Conservation (phyloP, 2,329 filamentous ascomycete genomes). For the Exophiala sideris region DNA sequence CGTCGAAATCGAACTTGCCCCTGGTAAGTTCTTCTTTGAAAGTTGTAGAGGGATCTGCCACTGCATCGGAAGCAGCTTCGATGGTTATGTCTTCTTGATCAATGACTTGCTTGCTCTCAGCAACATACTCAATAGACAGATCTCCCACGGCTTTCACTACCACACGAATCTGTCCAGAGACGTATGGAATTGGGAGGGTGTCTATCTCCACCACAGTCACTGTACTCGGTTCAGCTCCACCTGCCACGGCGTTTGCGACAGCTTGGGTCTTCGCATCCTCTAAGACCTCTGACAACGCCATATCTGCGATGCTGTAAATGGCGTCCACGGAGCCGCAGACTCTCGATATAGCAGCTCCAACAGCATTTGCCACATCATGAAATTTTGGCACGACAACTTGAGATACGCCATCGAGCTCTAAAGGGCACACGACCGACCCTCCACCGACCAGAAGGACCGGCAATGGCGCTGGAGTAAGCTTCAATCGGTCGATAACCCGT, state of each 20-base stretch:
- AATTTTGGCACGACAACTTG: constrained; percentile 47
- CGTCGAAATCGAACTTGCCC: constrained; percentile 30
- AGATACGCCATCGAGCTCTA: constrained; percentile 49
- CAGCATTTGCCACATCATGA: constrained; percentile 57
- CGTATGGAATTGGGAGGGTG: constrained; percentile 36
- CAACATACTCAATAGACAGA: constrained; percentile 28
- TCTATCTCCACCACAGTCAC: constrained; percentile 35
- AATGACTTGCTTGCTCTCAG: constrained; percentile 18
- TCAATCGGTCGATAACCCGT: constrained; percentile 54
- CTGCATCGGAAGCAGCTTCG: constrained; percentile 5
- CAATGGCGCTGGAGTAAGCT: constrained; percentile 49
- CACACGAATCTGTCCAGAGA: constrained; percentile 33
- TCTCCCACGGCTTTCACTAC: constrained; percentile 40
- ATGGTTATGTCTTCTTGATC: constrained; percentile 26
- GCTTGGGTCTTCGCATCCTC: constrained; percentile 26
- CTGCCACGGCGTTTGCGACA: constrained; percentile 19
- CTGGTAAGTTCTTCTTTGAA: constrained; percentile 12
- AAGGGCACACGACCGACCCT: constrained; percentile 52
- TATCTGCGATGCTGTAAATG: constrained; percentile 39
- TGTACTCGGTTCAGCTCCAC: constrained; percentile 11
- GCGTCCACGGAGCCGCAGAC: constrained; percentile 53
- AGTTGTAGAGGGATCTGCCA: constrained; percentile 1
- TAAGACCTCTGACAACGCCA: constrained; percentile 27
- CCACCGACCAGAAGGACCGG: constrained; percentile 57
- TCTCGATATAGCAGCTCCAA: constrained; percentile 59